Evolutionary conservation across 805 yeast genomes (phyloP).

Genomic region (Sugiyamaella mastotermitis): DNA sequence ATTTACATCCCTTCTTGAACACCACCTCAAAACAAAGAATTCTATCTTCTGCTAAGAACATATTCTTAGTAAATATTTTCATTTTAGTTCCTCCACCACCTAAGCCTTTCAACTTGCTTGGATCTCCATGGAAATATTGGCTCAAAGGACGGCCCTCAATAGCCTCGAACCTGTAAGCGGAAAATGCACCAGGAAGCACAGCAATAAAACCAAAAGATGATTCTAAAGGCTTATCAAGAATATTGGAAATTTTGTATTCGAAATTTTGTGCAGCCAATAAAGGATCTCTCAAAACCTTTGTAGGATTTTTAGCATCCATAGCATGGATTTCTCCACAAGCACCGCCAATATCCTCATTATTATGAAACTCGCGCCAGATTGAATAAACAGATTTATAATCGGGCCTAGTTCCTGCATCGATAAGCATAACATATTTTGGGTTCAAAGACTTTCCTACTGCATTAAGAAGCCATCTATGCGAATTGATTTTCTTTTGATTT

Average conservation of each 20-base stretch:
- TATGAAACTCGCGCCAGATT: constrained; percentile 58
- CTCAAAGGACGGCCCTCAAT: constrained; percentile 58
- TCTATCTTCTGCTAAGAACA: constrained; percentile 67
- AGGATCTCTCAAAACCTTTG: constrained; percentile 46
- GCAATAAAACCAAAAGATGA: constrained; percentile 60
- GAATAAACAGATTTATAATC: constrained; percentile 49
- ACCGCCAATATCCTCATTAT: constrained; percentile 55
- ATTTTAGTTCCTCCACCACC: constrained; percentile 51
- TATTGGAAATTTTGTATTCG: constrained; percentile 61
- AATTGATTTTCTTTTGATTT: constrained; percentile 58
- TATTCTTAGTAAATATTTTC: constrained; percentile 58
- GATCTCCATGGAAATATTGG: constrained; percentile 62
- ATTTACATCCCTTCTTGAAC: constrained; percentile 49
- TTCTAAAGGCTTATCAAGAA: constrained; percentile 60
- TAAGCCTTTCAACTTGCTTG: constrained; percentile 38
- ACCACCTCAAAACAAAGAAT: constrained; percentile 60
- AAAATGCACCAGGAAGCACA: constrained; percentile 63
- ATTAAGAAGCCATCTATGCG: constrained; percentile 65
- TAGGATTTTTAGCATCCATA: constrained; percentile 40
- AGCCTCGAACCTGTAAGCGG: constrained; percentile 57
- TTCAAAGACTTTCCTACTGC: constrained; percentile 52
- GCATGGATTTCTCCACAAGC: constrained; percentile 71
- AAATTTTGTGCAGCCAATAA: constrained; percentile 63
- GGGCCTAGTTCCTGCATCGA: constrained; percentile 67
- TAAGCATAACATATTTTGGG: constrained; percentile 50